Conservation (phyloP, 2,329 filamentous ascomycete species). For the Zasmidium cellare region DNA sequence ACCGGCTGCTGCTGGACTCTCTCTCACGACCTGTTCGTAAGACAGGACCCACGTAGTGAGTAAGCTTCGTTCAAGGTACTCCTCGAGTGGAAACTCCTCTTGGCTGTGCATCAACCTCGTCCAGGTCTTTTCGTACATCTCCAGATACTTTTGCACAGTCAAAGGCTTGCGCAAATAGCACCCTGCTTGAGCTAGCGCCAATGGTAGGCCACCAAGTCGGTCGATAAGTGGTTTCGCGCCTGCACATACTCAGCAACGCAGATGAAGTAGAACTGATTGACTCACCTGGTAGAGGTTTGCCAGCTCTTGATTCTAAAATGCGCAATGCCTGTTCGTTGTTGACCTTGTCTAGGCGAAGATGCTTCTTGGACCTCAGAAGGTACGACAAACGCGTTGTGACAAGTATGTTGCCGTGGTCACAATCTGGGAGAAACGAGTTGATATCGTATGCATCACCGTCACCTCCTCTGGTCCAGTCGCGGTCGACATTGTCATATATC, state of each 20-base stretch:
- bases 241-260: not conserved
- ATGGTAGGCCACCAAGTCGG: conserved; percentile 8
- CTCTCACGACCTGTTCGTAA: conserved; percentile 29
- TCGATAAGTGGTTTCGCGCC: not conserved
- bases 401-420: conserved; percentile 31
- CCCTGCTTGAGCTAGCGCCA: conserved; percentile 12
- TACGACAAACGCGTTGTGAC: conserved; percentile 30
- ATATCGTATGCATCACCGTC: conserved; percentile 27
- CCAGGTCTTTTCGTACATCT: conserved; percentile 4
- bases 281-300: conserved; percentile 8
- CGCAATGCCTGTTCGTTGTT: conserved; percentile 25
- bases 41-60: conserved; percentile 36
- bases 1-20: conserved; percentile 24
- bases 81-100: conserved; percentile 4
- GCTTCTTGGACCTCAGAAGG: conserved; percentile 22
- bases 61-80: conserved; percentile 17
- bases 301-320: conserved; percentile 32
- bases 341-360: conserved; percentile 11
- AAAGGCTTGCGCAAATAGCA: conserved; percentile 3
- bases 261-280: not conserved
- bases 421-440: conserved; percentile 10
- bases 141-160: not conserved
- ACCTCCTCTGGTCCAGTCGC: conserved; percentile 6
- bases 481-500: conserved; percentile 39
- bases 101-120: not conserved